phyloP scores from a whole-genome alignment of 2,329 filamentous ascomycete species.

The Graphium sp. region DNA sequence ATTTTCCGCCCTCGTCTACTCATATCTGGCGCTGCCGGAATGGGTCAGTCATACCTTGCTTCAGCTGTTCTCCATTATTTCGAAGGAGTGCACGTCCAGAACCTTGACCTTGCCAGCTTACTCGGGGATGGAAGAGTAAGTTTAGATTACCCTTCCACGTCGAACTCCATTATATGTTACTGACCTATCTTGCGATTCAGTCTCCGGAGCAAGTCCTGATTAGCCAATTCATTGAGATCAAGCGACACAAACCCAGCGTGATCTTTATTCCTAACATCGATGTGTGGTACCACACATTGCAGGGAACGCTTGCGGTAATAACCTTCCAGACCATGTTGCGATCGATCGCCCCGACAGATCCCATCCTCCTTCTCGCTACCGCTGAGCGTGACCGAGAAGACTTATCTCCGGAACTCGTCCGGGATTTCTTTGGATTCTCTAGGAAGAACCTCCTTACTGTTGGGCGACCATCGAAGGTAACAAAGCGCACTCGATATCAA shows the following conservation, averaged over 20 bases:
- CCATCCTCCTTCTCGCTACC: slow-evolving; percentile 75
- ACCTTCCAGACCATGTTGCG: slow-evolving; percentile 73
- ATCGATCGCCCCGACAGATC: slow-evolving; percentile 77
- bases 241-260: slow-evolving; percentile 86
- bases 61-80: slow-evolving; percentile 78
- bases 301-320: slow-evolving; percentile 51
- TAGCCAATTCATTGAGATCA: slow-evolving; percentile 79
- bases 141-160: slow-evolving; percentile 6
- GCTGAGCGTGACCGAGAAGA: slow-evolving; percentile 52
- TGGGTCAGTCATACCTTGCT: slow-evolving; percentile 86
- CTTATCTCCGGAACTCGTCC: slow-evolving; percentile 46
- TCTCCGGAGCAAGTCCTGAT: slow-evolving; percentile 79
- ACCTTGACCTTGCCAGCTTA: slow-evolving; percentile 78
- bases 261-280: slow-evolving; percentile 89
- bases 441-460: slow-evolving; percentile 61
- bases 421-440: slow-evolving; percentile 74
- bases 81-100: slow-evolving; percentile 86
- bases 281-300: slow-evolving; percentile 57
- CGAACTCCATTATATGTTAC: slow-evolving; percentile 3
- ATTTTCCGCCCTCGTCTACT: slow-evolving; percentile 80
- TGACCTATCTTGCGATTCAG: slow-evolving; percentile 13
- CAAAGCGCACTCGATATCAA: too few species aligned
- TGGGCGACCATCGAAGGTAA: slow-evolving; percentile 44
- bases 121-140: slow-evolving; percentile 65
- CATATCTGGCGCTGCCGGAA: slow-evolving; percentile 66